These are phyloP conservation scores for Allium cepa DNA, from an alignment of 106 monocot genomes.

Conservation along the genomic window DNA sequence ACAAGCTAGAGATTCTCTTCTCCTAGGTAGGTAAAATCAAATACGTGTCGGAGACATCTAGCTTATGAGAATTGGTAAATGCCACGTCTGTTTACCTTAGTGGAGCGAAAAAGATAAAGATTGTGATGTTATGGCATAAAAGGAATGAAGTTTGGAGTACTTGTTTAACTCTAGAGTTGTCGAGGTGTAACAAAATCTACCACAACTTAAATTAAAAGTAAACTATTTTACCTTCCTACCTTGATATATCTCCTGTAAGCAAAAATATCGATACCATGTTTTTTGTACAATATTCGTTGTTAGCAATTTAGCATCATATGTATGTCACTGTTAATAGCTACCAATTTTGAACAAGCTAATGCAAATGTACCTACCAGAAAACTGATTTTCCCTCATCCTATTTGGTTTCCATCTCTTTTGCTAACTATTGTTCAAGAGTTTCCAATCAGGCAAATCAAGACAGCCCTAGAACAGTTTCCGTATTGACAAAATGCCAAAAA, in stretches of 20 bases:
- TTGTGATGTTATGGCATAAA: constrained; percentile 13
- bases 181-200: constrained; percentile 7
- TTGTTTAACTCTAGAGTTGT: constrained; percentile 10
- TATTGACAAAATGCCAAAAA: neutral
- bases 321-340: too few relatives aligned
- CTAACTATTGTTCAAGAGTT: too few relatives aligned
- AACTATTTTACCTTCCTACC: too few relatives aligned
- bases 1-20: constrained; percentile 1
- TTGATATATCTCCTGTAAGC: too few relatives aligned
- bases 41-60: neutral
- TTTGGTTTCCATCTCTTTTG: too few relatives aligned
- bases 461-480: neutral
- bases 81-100: neutral
- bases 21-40: neutral
- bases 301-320: too few relatives aligned
- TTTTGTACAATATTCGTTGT: neutral
- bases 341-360: neutral
- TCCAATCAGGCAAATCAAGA: neutral
- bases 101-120: constrained; percentile 17
- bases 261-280: neutral
- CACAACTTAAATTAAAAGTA: neutral
- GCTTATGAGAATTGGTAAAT: neutral
- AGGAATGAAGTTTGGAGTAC: constrained; percentile 2
- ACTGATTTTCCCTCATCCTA: neutral
- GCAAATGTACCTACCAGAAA: constrained; percentile 1